Evolutionary conservation across 1,284 basidiomycete species (phyloP).

Genomic region (Trametes sp.): DNA sequence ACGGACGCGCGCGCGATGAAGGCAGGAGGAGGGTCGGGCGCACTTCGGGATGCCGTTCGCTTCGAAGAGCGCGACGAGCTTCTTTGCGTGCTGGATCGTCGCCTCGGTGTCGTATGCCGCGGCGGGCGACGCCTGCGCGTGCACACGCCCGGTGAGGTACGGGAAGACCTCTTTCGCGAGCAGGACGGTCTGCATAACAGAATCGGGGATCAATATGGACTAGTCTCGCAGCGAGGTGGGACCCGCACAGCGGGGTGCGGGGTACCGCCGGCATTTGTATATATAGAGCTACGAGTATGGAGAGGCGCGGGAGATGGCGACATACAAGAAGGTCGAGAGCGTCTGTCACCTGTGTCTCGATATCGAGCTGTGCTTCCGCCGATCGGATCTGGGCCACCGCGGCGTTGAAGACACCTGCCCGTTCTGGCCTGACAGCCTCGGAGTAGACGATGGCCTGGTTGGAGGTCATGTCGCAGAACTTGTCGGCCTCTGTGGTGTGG

Average conservation of each 20-base stretch:
- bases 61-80: constrained; percentile 52
- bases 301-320: constrained; percentile 2
- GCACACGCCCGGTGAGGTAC: constrained; percentile 53
- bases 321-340: constrained; percentile 52
- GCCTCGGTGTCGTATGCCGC: constrained; percentile 51
- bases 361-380: constrained; percentile 30
- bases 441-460: constrained; percentile 56
- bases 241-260: no score
- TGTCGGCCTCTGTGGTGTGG: constrained; percentile 40
- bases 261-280: neutral
- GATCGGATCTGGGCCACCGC: constrained; percentile 46
- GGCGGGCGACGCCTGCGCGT: constrained; percentile 54
- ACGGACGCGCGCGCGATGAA: neutral
- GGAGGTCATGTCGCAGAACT: constrained; percentile 60
- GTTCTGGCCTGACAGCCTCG: constrained; percentile 47
- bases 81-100: constrained; percentile 55
- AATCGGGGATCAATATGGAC: neutral
- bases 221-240: no score
- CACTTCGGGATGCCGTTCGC: constrained; percentile 54
- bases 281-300: neutral
- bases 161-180: constrained; percentile 55
- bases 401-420: constrained; percentile 42
- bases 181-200: constrained; percentile 48
- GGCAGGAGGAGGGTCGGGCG: constrained; percentile 16
- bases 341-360: constrained; percentile 45